Evolutionary conservation across 495 filamentous ascomycete genomes (phyloP).

Genomic region (Oleoguttula mirabilis): DNA sequence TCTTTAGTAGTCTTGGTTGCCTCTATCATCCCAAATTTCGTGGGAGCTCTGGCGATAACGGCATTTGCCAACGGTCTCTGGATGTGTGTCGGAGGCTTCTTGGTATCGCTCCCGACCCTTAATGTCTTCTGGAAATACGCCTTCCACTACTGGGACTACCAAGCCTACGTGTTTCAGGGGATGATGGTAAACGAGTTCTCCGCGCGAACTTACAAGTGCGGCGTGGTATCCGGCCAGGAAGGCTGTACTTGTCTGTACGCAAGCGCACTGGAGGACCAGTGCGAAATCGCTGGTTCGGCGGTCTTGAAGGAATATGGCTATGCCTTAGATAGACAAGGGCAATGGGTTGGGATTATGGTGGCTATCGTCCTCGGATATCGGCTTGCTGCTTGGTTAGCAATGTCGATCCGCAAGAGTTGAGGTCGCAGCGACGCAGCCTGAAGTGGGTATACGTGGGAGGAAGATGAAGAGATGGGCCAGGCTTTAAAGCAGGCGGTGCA

Average conservation of each 20-base stretch:
- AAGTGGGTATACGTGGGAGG: no score
- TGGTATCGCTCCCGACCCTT: constrained; percentile 51
- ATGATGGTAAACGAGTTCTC: constrained; percentile 81
- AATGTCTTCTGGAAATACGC: constrained; percentile 74
- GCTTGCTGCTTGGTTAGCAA: no score
- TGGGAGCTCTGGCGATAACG: constrained; percentile 56
- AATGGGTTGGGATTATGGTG: not conserved
- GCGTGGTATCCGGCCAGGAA: not conserved
- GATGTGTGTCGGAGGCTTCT: constrained; percentile 70
- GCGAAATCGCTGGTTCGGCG: constrained; percentile 2
- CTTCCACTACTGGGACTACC: constrained; percentile 71
- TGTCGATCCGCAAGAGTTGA: no score
- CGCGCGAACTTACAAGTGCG: constrained; percentile 46
- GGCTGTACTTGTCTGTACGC: not conserved
- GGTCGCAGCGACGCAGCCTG: no score
- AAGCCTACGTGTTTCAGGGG: constrained; percentile 67
- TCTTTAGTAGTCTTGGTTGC: constrained; percentile 67
- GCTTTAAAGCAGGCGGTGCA: no score
- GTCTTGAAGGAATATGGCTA: not conserved
- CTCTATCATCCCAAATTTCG: constrained; percentile 59
- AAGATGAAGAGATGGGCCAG: no score
- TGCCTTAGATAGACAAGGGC: not conserved
- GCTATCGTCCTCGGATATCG: not conserved
- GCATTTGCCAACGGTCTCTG: constrained; percentile 74
- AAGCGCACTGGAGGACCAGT: constrained; percentile 1